Percentiles rank a stretch among this genome's conserved stretches.
Conservation (phyloP, 2,329 filamentous ascomycete genomes). For the Parastagonospora nodorum region DNA sequence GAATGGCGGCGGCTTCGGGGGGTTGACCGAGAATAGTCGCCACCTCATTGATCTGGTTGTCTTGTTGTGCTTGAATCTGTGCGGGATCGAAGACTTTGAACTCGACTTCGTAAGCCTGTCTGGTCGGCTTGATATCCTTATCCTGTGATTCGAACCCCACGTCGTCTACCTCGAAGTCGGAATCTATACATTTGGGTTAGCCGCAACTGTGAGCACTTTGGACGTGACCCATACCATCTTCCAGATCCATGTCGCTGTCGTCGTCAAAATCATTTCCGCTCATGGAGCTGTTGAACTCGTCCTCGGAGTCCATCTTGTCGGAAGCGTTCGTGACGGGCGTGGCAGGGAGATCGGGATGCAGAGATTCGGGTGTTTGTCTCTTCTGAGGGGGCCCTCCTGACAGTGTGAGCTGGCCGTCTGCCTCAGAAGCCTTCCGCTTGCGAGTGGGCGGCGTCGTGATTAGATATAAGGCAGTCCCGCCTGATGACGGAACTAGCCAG, state of each 20-base stretch:
- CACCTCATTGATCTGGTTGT: conserved; percentile 85
- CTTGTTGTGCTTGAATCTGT: conserved; percentile 85
- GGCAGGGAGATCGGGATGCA: conserved; percentile 29
- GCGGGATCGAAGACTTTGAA: conserved; percentile 79
- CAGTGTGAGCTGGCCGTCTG: conserved; percentile 30
- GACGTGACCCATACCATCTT: conserved; percentile 43
- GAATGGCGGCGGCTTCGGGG: conserved; percentile 86
- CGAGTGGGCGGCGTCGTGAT: conserved; percentile 46
- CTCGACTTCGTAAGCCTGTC: conserved; percentile 79
- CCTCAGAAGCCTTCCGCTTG: conserved; percentile 49
- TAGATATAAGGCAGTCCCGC: conserved; percentile 41
- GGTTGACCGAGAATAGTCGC: conserved; percentile 88
- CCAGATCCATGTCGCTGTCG: conserved; percentile 69
- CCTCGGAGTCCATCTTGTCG: conserved; percentile 87
- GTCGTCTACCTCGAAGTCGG: conserved; percentile 61
- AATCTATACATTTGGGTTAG: conserved; percentile 45
- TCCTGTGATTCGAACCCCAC: conserved; percentile 67
- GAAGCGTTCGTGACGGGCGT: conserved; percentile 44
- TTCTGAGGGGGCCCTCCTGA: conserved; percentile 40
- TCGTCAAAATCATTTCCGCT: conserved; percentile 79
- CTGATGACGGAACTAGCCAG: conserved; percentile 50
- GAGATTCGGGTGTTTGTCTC: conserved; percentile 25
- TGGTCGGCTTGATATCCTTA: conserved; percentile 73
- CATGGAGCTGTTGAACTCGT: conserved; percentile 85
- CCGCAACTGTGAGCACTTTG: conserved; percentile 4